These are phyloP conservation scores for Fusarium heterosporum DNA, from an alignment of 2,329 filamentous ascomycete genomes.

Conservation along the genomic window DNA sequence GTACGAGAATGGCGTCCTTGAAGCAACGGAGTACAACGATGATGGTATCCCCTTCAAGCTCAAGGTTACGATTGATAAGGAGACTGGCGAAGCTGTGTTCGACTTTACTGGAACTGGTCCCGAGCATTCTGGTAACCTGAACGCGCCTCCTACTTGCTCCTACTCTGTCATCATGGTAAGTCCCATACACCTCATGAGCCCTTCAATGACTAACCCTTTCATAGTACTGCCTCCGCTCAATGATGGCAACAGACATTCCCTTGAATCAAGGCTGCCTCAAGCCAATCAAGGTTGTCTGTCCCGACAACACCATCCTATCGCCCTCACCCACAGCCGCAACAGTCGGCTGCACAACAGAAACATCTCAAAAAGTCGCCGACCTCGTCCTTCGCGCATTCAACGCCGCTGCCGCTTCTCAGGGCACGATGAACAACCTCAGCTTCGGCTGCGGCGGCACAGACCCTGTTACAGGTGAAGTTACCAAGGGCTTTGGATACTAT, in stretches of 20 bases:
- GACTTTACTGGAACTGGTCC: conserved; percentile 50
- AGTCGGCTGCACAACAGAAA: conserved; percentile 51
- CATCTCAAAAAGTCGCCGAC: conserved; percentile 61
- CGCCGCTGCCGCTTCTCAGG: conserved; percentile 79
- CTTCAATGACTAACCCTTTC: background rate
- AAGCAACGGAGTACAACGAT: conserved; percentile 85
- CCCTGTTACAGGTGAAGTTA: conserved; percentile 40
- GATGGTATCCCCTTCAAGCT: conserved; percentile 83
- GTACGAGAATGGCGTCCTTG: conserved; percentile 77
- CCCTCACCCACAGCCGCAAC: conserved; percentile 50
- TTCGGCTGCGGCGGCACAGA: conserved; percentile 73
- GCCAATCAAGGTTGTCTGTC: conserved; percentile 47
- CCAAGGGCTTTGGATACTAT: conserved; percentile 52
- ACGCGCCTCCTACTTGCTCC: conserved; percentile 47
- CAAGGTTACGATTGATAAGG: conserved; percentile 78
- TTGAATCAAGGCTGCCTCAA: conserved; percentile 63
- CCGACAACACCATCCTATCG: conserved; percentile 50
- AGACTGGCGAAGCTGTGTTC: conserved; percentile 81
- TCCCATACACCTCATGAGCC: accelerated
- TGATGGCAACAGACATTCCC: conserved; percentile 51
- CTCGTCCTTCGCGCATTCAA: conserved; percentile 81
- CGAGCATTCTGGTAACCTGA: conserved; percentile 49
- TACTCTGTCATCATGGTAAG: conserved; percentile 49
- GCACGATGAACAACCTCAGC: conserved; percentile 84
- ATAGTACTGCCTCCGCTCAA: conserved; percentile 49